phyloP scores from a whole-genome alignment of 441 rosid species.

The Populus hybrid region DNA sequence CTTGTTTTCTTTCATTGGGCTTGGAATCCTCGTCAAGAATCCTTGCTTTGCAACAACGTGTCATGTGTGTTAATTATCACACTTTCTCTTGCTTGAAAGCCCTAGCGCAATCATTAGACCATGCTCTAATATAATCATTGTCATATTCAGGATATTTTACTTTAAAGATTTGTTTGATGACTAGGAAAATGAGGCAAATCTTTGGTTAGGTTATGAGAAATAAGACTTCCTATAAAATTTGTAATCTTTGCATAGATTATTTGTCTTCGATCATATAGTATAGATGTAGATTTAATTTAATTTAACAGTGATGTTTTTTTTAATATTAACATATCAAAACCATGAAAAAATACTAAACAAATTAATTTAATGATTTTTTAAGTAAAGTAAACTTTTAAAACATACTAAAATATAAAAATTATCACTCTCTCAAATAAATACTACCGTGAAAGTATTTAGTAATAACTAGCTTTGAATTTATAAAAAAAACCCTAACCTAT shows the following conservation, averaged over 20 bases:
- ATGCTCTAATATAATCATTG: background rate
- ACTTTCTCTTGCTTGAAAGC: background rate
- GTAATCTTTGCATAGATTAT: background rate
- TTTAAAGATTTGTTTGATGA: background rate
- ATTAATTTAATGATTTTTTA: too few species aligned
- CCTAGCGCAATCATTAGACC: background rate
- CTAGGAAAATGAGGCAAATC: background rate
- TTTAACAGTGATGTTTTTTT: too few species aligned
- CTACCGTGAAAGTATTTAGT: too few species aligned
- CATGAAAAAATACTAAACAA: too few species aligned
- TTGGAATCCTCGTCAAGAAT: background rate
- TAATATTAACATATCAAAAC: too few species aligned
- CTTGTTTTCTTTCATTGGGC: background rate
- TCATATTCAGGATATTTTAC: background rate
- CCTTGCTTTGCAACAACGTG: background rate
- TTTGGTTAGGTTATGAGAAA: background rate
- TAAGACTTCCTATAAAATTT: too few species aligned
- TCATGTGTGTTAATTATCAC: background rate
- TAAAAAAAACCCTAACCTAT: too few species aligned
- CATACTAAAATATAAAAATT: too few species aligned
- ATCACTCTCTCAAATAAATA: accelerated
- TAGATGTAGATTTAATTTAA: background rate
- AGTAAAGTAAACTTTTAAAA: too few species aligned
- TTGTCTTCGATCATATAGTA: background rate
- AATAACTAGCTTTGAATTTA: background rate